A percentile compares a stretch with the other conserved stretches of the same genome.
Conservation (phyloP, 495 filamentous ascomycete species). For the Xylaria telfairii region DNA sequence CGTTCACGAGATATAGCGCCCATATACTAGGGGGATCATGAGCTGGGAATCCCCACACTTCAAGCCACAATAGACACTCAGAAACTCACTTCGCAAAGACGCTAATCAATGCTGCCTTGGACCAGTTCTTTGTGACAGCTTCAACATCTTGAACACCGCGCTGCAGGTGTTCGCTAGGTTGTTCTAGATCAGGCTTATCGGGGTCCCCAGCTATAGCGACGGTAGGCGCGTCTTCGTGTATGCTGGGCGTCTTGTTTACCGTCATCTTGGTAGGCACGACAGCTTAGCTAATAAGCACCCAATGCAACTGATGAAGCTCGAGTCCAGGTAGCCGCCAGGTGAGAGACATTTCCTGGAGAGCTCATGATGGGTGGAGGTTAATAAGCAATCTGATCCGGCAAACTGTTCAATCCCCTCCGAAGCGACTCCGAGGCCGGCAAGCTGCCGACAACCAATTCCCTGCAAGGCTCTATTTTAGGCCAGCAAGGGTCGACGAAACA, state of each 20-base stretch:
- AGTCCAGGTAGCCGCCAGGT: not conserved
- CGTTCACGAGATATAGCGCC: slow-evolving; percentile 50
- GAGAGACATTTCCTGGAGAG: not conserved
- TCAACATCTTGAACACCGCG: slow-evolving; percentile 42
- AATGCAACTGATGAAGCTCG: not conserved
- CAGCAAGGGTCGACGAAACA: not conserved
- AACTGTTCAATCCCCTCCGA: not conserved
- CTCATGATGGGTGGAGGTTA: not conserved
- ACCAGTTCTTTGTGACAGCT: slow-evolving; percentile 42
- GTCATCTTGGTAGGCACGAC: not conserved
- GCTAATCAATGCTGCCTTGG: slow-evolving; percentile 33
- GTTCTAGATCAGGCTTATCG: slow-evolving; percentile 9
- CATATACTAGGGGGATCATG: slow-evolving; percentile 40
- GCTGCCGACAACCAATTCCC: not conserved
- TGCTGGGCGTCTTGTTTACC: not conserved
- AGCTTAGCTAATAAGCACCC: not conserved
- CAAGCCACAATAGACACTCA: not conserved
- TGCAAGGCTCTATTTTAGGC: not conserved
- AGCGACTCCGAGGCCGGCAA: slow-evolving; percentile 5
- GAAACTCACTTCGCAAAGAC: slow-evolving; percentile 31
- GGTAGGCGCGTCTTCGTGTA: not conserved
- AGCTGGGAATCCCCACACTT: not conserved
- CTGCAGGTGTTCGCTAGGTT: slow-evolving; percentile 28
- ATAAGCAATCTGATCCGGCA: not conserved
- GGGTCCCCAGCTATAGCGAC: not conserved